These are phyloP conservation scores for Trichoderma koningii DNA, from an alignment of 2,329 filamentous ascomycete species.

Conservation along the genomic window DNA sequence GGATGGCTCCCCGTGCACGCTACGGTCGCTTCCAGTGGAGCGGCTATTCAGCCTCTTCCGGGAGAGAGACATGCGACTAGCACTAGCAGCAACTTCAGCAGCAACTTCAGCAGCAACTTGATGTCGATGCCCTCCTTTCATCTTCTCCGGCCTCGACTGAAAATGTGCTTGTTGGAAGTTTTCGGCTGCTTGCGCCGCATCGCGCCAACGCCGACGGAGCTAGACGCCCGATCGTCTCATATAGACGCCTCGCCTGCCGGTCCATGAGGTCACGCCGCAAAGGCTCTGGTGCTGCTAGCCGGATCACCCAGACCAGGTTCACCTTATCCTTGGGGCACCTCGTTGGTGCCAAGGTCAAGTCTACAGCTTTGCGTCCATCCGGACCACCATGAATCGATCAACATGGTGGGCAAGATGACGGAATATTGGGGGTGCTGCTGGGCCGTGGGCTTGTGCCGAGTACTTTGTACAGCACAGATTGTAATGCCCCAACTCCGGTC, in stretches of 20 bases:
- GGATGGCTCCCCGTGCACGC: conserved; percentile 38
- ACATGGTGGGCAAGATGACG: neutral
- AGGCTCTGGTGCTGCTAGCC: neutral
- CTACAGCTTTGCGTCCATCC: neutral
- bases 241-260: neutral
- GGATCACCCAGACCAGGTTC: neutral
- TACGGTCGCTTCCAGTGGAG: conserved; percentile 38
- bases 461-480: neutral
- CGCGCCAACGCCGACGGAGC: conserved; percentile 6
- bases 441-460: neutral
- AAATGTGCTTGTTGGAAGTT: too few species aligned
- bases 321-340: neutral
- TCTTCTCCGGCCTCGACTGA: neutral
- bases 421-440: too few species aligned
- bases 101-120: neutral
- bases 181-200: neutral
- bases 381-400: neutral
- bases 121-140: neutral
- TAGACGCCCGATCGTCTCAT: conserved; percentile 8
- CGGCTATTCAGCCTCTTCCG: conserved; percentile 27
- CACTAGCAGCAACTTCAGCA: neutral
- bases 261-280: conserved; percentile 1
- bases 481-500: too few species aligned
- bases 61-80: conserved; percentile 6
- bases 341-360: neutral